phyloP scores from a whole-genome alignment of 2,329 filamentous ascomycete species.

The Eurotiales sp. region DNA sequence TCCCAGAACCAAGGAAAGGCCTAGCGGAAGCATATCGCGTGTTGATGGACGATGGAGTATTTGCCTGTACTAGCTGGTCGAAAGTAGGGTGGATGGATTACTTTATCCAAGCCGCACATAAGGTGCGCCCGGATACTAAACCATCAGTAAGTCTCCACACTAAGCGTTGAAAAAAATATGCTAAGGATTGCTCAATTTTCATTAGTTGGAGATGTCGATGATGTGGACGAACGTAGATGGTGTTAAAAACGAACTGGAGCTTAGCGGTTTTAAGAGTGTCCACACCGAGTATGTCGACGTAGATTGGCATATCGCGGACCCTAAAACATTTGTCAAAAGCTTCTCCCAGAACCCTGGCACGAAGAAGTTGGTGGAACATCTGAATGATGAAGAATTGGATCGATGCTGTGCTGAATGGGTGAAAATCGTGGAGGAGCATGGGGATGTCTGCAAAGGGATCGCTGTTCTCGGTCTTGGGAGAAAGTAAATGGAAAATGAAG shows the following conservation, averaged over 20 bases:
- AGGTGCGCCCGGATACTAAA: not conserved
- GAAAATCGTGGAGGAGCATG: slow-evolving; percentile 6
- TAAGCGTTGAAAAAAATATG: not conserved
- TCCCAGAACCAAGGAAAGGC: slow-evolving; percentile 9
- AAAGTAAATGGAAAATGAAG: slow-evolving; percentile 10
- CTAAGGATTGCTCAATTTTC: not conserved
- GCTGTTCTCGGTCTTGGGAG: slow-evolving; percentile 7
- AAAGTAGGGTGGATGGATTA: slow-evolving; percentile 2
- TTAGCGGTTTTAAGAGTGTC: slow-evolving; percentile 3
- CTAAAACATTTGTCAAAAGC: not conserved
- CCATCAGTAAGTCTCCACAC: not conserved
- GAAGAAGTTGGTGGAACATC: not conserved
- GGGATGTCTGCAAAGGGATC: slow-evolving; percentile 6
- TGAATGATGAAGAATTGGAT: slow-evolving; percentile 6
- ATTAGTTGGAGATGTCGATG: not conserved
- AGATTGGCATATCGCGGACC: slow-evolving; percentile 9
- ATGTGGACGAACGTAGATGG: slow-evolving; percentile 6
- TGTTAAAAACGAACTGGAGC: not conserved
- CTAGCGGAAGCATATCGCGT: slow-evolving; percentile 8
- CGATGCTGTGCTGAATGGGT: slow-evolving; percentile 8
- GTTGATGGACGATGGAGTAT: slow-evolving; percentile 6
- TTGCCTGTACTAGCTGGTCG: slow-evolving; percentile 12
- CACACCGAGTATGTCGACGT: slow-evolving; percentile 6
- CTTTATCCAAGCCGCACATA: not conserved
- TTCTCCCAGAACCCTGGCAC: not conserved